A percentile compares a stretch with the other conserved stretches of the same genome.
Evolutionary conservation across 2,329 filamentous ascomycete species (phyloP).

Genomic region (Aplosporella prunicola): DNA sequence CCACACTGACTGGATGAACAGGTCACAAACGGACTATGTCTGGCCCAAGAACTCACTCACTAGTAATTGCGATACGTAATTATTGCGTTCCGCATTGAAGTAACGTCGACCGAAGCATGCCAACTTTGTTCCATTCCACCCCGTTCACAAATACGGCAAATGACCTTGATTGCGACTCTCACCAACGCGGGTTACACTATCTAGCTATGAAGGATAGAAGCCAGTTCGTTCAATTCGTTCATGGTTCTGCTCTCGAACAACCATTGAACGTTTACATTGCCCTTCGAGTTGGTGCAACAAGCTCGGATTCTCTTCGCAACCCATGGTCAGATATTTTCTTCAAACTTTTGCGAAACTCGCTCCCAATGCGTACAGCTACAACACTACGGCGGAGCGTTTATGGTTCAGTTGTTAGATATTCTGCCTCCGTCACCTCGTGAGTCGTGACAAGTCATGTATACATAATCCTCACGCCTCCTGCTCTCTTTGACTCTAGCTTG

Average conservation of each 20-base stretch:
- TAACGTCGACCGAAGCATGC: background rate
- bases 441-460: too few species aligned
- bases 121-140: too few species aligned
- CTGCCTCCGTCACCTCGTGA: too few species aligned
- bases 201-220: background rate
- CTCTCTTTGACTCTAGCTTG: background rate
- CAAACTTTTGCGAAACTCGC: background rate
- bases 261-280: conserved; percentile 1
- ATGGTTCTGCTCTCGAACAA: background rate
- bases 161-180: background rate
- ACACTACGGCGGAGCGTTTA: background rate
- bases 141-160: too few species aligned
- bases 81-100: background rate
- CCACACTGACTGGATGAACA: conserved; percentile 17
- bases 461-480: background rate
- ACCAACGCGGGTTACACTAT: background rate
- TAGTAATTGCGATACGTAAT: conserved; percentile 8
- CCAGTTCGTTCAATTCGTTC: background rate
- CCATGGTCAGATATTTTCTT: background rate
- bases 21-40: conserved; percentile 41
- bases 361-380: too few species aligned
- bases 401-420: too few species aligned
- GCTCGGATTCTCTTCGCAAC: background rate
- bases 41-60: conserved; percentile 56
- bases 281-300: background rate